phyloP scores from a whole-genome alignment of 2,329 filamentous ascomycete species.

The Phaeosphaeriaceae sp. region DNA sequence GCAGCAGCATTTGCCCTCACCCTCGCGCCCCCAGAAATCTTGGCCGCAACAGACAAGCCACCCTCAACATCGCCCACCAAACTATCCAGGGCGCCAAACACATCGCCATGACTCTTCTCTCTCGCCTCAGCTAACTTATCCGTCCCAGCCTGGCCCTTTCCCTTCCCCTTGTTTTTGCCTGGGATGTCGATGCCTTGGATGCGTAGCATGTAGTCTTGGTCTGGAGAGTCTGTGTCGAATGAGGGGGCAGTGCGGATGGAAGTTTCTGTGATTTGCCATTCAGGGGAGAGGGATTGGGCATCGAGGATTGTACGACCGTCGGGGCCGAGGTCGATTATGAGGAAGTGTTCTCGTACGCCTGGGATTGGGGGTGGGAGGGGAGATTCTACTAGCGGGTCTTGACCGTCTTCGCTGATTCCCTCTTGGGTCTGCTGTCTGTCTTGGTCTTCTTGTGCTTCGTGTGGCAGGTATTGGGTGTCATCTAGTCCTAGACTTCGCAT shows the following conservation, averaged over 20 bases:
- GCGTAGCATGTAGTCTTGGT: slow-evolving; percentile 63
- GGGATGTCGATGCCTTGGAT: slow-evolving; percentile 62
- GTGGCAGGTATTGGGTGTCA: slow-evolving; percentile 48
- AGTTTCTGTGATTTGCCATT: slow-evolving; percentile 71
- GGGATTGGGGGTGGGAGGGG: slow-evolving; percentile 56
- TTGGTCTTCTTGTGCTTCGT: slow-evolving; percentile 27
- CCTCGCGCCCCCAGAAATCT: slow-evolving; percentile 28
- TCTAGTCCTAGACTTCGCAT: slow-evolving; percentile 60
- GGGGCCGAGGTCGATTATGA: slow-evolving; percentile 61
- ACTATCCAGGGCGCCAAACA: slow-evolving; percentile 45
- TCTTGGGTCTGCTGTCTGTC: slow-evolving; percentile 20
- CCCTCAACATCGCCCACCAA: slow-evolving; percentile 47
- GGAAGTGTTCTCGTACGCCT: slow-evolving; percentile 60
- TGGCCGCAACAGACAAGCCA: slow-evolving; percentile 42
- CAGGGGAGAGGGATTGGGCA: slow-evolving; percentile 73
- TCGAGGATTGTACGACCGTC: slow-evolving; percentile 64
- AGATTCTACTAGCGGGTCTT: slow-evolving; percentile 39
- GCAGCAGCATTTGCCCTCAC: too few relatives aligned
- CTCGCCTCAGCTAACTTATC: slow-evolving; percentile 37
- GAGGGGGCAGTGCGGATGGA: slow-evolving; percentile 66
- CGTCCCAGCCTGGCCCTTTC: slow-evolving; percentile 35
- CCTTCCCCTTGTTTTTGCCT: slow-evolving; percentile 40
- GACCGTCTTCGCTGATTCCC: slow-evolving; percentile 31
- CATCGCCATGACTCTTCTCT: slow-evolving; percentile 40
- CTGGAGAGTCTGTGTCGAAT: slow-evolving; percentile 58